These are phyloP conservation scores for Curvularia hawaiiensis DNA, from an alignment of 2,329 filamentous ascomycete species.

Conservation along the genomic window DNA sequence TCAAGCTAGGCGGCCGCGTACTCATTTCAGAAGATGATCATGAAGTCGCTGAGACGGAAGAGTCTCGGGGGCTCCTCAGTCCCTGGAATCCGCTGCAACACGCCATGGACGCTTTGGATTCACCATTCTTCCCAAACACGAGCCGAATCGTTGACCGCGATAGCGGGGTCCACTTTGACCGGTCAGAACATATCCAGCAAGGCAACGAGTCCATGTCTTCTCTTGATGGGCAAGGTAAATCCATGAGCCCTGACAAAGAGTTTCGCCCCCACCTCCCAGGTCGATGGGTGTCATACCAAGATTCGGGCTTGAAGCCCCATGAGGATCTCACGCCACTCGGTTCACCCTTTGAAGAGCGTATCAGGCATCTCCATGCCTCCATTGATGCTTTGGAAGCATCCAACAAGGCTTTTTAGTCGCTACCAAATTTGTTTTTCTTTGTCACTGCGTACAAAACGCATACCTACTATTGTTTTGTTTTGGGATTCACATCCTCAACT, in stretches of 20 bases:
- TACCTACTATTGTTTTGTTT: background rate
- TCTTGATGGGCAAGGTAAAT: background rate
- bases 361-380: constrained; percentile 29
- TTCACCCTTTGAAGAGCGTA: constrained; percentile 37
- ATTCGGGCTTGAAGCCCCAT: constrained; percentile 4
- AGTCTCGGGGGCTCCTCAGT: constrained; percentile 41
- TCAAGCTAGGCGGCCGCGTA: constrained; percentile 81
- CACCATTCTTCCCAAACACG: constrained; percentile 22
- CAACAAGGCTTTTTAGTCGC: constrained; percentile 5
- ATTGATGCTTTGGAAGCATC: constrained; percentile 28
- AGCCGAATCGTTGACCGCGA: constrained; percentile 44
- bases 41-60: constrained; percentile 24
- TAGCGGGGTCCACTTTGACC: constrained; percentile 45
- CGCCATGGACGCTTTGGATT: constrained; percentile 25
- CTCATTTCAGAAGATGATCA: constrained; percentile 70
- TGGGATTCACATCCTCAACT: constrained; percentile 1
- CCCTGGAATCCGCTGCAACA: constrained; percentile 44
- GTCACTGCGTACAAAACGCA: constrained; percentile 14
- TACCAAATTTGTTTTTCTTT: constrained; percentile 9
- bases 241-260: constrained; percentile 12
- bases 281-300: constrained; percentile 17
- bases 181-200: constrained; percentile 27
- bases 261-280: constrained; percentile 17
- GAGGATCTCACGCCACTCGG: constrained; percentile 30
- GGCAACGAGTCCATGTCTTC: constrained; percentile 14